Evolutionary conservation across 202 grass and related monocot species (phyloP), one percentile per base, ranked within the genome.

Genomic region (Elaeis oleifera): DNA sequence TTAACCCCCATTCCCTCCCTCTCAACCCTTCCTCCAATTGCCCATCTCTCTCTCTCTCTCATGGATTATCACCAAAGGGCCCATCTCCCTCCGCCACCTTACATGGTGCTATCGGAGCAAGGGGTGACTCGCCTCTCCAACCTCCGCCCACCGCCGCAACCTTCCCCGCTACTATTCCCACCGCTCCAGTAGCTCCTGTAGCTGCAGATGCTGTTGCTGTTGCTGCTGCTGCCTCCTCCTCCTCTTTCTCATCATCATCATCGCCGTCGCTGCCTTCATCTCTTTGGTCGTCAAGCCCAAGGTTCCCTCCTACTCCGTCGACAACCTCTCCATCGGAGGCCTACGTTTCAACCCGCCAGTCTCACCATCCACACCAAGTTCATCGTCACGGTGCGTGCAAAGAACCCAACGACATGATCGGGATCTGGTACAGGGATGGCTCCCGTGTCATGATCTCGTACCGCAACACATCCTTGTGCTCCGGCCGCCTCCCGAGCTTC

Each of bases 391-490:
- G 79, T 96, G 21, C 87, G 73, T 16, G 84, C 84, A 4, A 76
- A 85, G 75, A 96, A 96, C 76, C 90, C 58, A 96, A 96, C 31
- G 84, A 85, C 2, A 78, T 71, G 87, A 88, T 96, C 19, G 67
- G 76, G 25, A 96, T 96, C 78, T 74, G 8, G 4, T 96, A 90
- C 44, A 78, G 56, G 15, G 23, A 67, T 0, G 90, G 79, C 19
- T 96, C 87, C 0, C 62, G 18, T 28, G 78, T 89, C 21, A 67
- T 88, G 2, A 74, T 90, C 18, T 70, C 78, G 5, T 96, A 96
- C 76, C 78, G 59, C 11, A 78, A 85, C 61, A 76, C 73, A 17
- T 70, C 78, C 17, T 64, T 96, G 25, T 96, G 84, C 56, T 83
- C 78, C 0, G 87, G 90, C 3, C 54, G 68, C 5, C 76, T 96